Evolutionary conservation across 1,139 yeast genomes (phyloP), one percentile per base, ranked within the genome.

Genomic region (Diutina pseudorugosa): DNA sequence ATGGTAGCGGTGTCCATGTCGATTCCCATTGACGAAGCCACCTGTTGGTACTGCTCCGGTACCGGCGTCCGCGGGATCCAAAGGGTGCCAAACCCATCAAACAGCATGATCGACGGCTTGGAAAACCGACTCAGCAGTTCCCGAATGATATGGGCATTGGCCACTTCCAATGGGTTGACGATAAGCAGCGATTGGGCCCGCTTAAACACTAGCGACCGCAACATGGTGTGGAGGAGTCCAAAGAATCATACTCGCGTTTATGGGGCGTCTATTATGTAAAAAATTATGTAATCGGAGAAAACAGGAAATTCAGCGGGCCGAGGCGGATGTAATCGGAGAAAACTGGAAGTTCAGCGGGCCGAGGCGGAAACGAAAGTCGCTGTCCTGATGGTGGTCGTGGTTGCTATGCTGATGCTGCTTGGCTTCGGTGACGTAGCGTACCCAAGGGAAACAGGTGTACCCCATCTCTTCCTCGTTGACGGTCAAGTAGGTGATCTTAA

Each of bases 21-120:
- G 5, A 80, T 57, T 0, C 83, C 83, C 61, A 72, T 72, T 52
- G 67, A 61, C 1, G 57, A 49, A 1, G 79, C 80, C 4, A 81
- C 71, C 3, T 68, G 64, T 51, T 73, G 69, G 60, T 84, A 84
- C 56, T 78, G 83, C 41, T 68, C 65, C 45, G 76, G 64, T 0
- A 83, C 76, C 0, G 85, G 79, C 21, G 65, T 65, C n/a, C 67
- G 69, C 1, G 89, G 85, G 0, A 76, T 68, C 61, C 82, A 83
- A 9, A 84, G 63, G 0, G 90, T 83, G 48, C 81, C 83, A 64
- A 82, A 83, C 0, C 83, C 84, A 65, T 84, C 91, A 55, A 84
- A 75, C 0, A 89, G 79, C 0, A 84, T 65, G 14, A 82, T 62
- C 44, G 68, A 69, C 2, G 87, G 86, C 6, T 3, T 19, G 3